Conservation (phyloP, 2,329 filamentous ascomycete species). For the Microsporum audouinii region DNA sequence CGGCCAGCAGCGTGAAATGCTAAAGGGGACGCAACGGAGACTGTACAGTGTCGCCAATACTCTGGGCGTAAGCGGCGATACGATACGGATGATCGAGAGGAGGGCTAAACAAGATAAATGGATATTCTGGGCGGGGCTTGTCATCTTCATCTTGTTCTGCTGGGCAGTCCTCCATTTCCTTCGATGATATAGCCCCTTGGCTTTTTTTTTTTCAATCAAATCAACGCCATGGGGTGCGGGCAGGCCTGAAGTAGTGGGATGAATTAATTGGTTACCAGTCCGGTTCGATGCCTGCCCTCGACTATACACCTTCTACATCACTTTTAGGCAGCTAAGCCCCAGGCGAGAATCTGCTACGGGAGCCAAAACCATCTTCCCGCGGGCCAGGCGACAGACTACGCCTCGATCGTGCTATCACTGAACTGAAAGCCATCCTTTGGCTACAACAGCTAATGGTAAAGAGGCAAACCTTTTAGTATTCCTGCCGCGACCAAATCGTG, state of each 20-base stretch:
- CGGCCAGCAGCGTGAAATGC: constrained; percentile 78
- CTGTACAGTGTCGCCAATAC: constrained; percentile 92
- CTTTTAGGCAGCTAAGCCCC: background rate
- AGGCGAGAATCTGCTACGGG: background rate
- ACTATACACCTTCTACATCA: background rate
- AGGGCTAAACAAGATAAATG: constrained; percentile 91
- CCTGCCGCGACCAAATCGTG: too few species aligned
- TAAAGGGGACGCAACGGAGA: constrained; percentile 85
- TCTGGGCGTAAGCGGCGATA: constrained; percentile 83
- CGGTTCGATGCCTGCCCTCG: background rate
- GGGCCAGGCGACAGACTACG: background rate
- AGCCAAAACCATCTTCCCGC: background rate
- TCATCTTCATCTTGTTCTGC: constrained; percentile 83
- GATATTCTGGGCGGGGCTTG: constrained; percentile 83
- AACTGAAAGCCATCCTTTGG: background rate
- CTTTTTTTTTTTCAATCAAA: background rate
- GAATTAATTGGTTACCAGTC: background rate
- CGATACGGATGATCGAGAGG: constrained; percentile 91
- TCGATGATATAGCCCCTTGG: constrained; percentile 39
- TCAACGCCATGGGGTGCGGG: background rate
- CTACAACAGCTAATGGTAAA: too few species aligned
- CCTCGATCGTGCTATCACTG: background rate
- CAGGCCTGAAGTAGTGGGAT: background rate
- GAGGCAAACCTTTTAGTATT: too few species aligned
- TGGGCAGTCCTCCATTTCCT: constrained; percentile 82